phyloP scores from a whole-genome alignment of 1,284 basidiomycete species.

The Ganoderma lucidum region DNA sequence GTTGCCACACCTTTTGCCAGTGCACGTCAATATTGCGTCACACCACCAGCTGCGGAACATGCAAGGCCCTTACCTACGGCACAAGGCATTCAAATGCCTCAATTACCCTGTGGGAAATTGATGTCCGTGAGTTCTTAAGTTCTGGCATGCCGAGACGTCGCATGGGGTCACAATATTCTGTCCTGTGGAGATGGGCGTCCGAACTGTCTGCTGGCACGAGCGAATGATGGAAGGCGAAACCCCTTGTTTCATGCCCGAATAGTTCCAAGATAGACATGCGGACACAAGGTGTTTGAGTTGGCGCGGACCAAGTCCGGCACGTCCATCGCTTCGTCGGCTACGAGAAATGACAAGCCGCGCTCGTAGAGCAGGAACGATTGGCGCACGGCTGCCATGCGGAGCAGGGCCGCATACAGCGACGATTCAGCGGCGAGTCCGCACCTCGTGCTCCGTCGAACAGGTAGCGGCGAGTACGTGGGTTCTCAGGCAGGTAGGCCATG shows the following conservation, averaged over 20 bases:
- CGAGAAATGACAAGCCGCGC: slow-evolving; percentile 34
- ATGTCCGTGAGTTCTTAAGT: slow-evolving; percentile 19
- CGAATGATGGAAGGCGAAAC: slow-evolving; percentile 19
- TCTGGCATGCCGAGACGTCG: background rate
- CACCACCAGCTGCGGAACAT: slow-evolving; percentile 33
- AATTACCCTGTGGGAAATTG: slow-evolving; percentile 44
- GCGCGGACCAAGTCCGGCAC: slow-evolving; percentile 38
- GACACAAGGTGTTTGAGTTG: slow-evolving; percentile 39
- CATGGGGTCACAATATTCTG: slow-evolving; percentile 31
- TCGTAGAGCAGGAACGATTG: slow-evolving; percentile 40
- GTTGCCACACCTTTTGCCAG: slow-evolving; percentile 45
- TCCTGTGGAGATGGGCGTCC: slow-evolving; percentile 31
- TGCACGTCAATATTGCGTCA: slow-evolving; percentile 35
- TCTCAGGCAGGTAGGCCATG: slow-evolving; percentile 46
- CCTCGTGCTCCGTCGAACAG: slow-evolving; percentile 41
- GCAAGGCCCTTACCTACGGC: slow-evolving; percentile 46
- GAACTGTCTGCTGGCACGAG: slow-evolving; percentile 21
- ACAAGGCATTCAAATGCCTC: slow-evolving; percentile 56
- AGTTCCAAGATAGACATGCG: slow-evolving; percentile 49
- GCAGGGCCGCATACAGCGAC: slow-evolving; percentile 36
- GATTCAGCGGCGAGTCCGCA: slow-evolving; percentile 39
- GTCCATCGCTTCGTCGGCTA: slow-evolving; percentile 40
- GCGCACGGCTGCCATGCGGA: slow-evolving; percentile 41
- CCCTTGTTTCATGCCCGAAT: slow-evolving; percentile 47
- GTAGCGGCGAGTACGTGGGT: slow-evolving; percentile 40